These are phyloP conservation scores for Boletus subparvulus DNA, from an alignment of 768 basidiomycete species.

Conservation along the genomic window DNA sequence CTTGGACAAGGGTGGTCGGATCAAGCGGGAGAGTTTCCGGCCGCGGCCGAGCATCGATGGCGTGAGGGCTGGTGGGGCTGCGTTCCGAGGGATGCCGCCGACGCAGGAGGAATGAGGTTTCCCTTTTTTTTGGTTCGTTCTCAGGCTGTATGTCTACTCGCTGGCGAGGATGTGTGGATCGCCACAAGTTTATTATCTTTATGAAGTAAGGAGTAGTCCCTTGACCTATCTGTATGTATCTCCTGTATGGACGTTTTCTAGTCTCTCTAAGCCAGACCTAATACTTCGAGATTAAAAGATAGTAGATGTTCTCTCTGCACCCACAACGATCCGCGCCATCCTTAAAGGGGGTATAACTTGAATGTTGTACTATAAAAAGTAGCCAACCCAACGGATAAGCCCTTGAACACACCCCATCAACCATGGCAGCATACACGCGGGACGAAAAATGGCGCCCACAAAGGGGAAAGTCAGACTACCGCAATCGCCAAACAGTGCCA, in stretches of 20 bases:
- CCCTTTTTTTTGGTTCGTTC: background rate
- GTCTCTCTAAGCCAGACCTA: no score
- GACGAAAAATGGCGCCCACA: constrained; percentile 9
- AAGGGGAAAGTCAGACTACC: constrained; percentile 14
- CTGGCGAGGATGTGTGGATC: constrained; percentile 19
- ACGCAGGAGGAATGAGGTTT: constrained; percentile 26
- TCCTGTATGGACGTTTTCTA: background rate
- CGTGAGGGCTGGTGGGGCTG: constrained; percentile 1
- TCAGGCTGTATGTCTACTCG: constrained; percentile 13
- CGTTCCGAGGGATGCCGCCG: constrained; percentile 27
- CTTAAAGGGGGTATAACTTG: background rate
- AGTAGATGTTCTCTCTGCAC: background rate
- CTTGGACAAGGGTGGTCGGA: constrained; percentile 49
- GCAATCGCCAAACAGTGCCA: background rate
- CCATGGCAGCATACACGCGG: constrained; percentile 20
- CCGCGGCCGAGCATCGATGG: constrained; percentile 74
- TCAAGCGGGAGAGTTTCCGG: constrained; percentile 76
- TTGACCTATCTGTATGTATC: constrained; percentile 1
- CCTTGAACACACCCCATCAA: background rate
- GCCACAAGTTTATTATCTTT: constrained; percentile 20
- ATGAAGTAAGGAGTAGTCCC: constrained; percentile 7
- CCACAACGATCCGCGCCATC: constrained; percentile 12
- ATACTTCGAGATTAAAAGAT: no score
- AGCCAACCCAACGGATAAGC: background rate
- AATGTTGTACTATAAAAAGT: background rate